Conservation (phyloP, 352 stramenopile genomes). For the Globisporangium splendens region DNA sequence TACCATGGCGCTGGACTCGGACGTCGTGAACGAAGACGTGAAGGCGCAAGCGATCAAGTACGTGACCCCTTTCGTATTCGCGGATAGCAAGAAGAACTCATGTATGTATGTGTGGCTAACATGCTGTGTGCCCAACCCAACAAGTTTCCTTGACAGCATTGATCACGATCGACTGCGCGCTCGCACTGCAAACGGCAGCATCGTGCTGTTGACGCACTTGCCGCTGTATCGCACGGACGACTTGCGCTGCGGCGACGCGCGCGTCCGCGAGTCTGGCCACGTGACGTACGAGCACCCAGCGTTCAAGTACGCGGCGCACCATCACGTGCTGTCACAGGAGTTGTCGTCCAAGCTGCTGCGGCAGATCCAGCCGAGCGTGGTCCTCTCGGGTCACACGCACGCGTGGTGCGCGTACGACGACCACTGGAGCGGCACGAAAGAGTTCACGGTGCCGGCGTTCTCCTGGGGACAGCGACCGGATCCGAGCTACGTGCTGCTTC, state of each 20-base stretch:
- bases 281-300: constrained; percentile 75
- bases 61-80: background rate
- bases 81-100: too few species aligned
- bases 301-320: constrained; percentile 56
- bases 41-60: constrained; percentile 50
- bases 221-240: constrained; percentile 59
- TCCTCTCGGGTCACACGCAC: constrained; percentile 78
- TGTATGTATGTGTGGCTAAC: too few species aligned
- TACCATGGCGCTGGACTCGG: constrained; percentile 73
- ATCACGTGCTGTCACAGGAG: constrained; percentile 63
- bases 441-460: constrained; percentile 76
- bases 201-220: constrained; percentile 61
- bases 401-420: constrained; percentile 49
- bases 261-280: constrained; percentile 48
- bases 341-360: constrained; percentile 50
- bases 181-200: constrained; percentile 19
- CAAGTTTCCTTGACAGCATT: constrained; percentile 46
- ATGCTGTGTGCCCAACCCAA: background rate
- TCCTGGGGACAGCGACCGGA: constrained; percentile 78
- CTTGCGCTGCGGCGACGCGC: constrained; percentile 45
- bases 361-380: constrained; percentile 40
- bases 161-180: constrained; percentile 24
- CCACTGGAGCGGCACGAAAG: constrained; percentile 23
- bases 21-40: constrained; percentile 46
- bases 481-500: constrained; percentile 67